Percentiles rank a stretch among this genome's conserved stretches.
Evolutionary conservation across 306 rosid species (phyloP).

Genomic region (Cajanus cajan): DNA sequence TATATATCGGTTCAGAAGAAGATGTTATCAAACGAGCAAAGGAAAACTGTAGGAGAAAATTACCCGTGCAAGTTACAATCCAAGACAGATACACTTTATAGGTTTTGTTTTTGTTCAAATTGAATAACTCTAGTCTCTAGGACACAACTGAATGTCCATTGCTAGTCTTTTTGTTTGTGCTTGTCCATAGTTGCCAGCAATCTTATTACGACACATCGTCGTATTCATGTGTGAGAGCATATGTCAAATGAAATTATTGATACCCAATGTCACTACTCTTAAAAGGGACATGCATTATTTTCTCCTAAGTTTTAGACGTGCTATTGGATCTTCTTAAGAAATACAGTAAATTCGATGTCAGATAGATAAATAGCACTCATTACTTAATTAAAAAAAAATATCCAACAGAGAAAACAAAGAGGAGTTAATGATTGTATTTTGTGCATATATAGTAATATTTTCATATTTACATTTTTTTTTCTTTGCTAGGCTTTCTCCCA

Average conservation of each 20-base stretch:
- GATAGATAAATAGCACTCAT: background rate
- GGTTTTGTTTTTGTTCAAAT: background rate
- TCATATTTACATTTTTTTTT: too few species aligned
- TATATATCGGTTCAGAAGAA: too few species aligned
- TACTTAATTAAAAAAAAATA: background rate
- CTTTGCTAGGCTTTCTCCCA: too few species aligned
- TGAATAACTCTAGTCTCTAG: background rate
- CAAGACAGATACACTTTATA: too few species aligned
- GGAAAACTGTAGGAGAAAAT: too few species aligned
- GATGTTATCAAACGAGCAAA: too few species aligned
- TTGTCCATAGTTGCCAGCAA: conserved; percentile 7
- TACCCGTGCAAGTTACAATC: too few species aligned
- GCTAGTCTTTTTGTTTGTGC: conserved; percentile 8
- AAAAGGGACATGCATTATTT: conserved; percentile 18
- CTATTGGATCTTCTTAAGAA: background rate
- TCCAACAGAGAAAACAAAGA: background rate
- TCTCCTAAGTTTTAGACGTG: background rate
- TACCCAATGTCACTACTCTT: conserved; percentile 24
- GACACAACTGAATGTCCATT: background rate
- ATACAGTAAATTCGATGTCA: background rate
- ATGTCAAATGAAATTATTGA: conserved; percentile 44
- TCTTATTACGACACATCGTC: conserved; percentile 4
- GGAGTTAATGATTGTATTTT: background rate
- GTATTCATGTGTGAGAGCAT: conserved; percentile 1
- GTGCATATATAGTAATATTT: too few species aligned